Conservation (phyloP, 139 green algal genomes). For the Parachlorella kessleri region DNA sequence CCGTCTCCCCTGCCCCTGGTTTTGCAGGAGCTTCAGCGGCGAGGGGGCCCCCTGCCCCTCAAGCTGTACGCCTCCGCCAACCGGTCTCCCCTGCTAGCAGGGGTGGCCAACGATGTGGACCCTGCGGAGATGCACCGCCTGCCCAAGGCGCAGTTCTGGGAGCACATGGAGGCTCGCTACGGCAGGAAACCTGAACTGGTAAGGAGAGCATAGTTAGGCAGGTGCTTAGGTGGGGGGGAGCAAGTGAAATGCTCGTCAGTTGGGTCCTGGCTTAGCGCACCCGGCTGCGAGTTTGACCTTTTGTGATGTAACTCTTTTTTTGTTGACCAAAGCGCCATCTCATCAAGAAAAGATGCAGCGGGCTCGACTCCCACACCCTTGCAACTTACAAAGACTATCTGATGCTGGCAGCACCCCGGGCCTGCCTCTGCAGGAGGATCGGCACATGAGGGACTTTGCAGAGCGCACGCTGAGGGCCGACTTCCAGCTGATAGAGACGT, state of each 20-base stretch:
- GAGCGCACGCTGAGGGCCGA: constrained; percentile 54
- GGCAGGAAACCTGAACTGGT: constrained; percentile 44
- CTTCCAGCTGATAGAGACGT: constrained; percentile 55
- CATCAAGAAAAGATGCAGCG: neutral
- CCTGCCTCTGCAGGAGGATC: constrained; percentile 27
- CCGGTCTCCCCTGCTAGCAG: constrained; percentile 33
- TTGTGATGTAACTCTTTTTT: too few relatives aligned
- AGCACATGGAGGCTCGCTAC: constrained; percentile 51
- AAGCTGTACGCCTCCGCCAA: constrained; percentile 56
- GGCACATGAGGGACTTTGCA: constrained; percentile 19
- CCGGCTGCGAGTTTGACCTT: too few relatives aligned
- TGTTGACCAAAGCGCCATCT: neutral
- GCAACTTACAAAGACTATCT: neutral
- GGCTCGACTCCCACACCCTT: too few relatives aligned
- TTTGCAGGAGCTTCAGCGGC: constrained; percentile 35
- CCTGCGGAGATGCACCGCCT: constrained; percentile 45
- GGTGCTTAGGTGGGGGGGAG: too few relatives aligned
- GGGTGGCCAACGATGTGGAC: constrained; percentile 51
- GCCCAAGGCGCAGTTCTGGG: constrained; percentile 43
- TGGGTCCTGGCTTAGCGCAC: too few relatives aligned
- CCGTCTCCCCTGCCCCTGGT: too few relatives aligned
- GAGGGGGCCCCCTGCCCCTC: constrained; percentile 29
- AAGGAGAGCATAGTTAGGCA: too few relatives aligned
- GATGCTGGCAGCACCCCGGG: neutral
- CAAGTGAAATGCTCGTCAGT: too few relatives aligned